A percentile compares a stretch with the other conserved stretches of the same genome.
phyloP scores from a whole-genome alignment of 1,284 basidiomycete species.

The Moesziomyces antarcticus region DNA sequence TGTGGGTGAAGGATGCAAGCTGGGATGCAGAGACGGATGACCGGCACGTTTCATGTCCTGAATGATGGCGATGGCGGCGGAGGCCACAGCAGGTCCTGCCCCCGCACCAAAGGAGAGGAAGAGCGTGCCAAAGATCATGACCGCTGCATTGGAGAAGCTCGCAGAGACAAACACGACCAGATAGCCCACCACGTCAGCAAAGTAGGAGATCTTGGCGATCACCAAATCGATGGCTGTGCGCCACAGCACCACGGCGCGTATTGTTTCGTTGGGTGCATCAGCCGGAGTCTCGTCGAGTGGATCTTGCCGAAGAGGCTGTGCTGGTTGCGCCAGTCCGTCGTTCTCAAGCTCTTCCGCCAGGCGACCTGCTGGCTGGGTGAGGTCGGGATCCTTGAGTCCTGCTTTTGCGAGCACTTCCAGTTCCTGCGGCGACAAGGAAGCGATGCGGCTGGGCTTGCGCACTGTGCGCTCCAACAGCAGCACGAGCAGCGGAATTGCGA shows the following conservation, averaged over 20 bases:
- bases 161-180: conserved; percentile 39
- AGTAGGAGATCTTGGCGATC: conserved; percentile 37
- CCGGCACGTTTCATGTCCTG: conserved; percentile 30
- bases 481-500: conserved; percentile 38
- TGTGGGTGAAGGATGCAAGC: conserved; percentile 31
- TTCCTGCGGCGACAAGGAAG: conserved; percentile 16
- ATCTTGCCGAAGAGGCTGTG: neutral
- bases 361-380: conserved; percentile 7
- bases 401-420: conserved; percentile 32
- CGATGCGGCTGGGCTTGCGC: conserved; percentile 21
- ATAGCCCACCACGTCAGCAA: conserved; percentile 41
- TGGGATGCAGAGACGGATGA: conserved; percentile 25
- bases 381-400: conserved; percentile 35
- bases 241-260: conserved; percentile 34
- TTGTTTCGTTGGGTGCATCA: neutral
- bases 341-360: conserved; percentile 7
- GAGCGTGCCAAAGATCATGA: conserved; percentile 38
- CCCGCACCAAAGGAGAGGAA: conserved; percentile 43
- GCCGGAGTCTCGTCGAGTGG: neutral
- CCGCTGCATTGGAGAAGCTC: conserved; percentile 28
- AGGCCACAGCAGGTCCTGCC: conserved; percentile 35
- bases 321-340: conserved; percentile 4
- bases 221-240: conserved; percentile 30
- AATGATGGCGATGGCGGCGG: conserved; percentile 45
- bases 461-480: conserved; percentile 33